Base-by-base conservation (phyloP, 495 filamentous ascomycete genomes). In the Penicillium subrubescens region DNA sequence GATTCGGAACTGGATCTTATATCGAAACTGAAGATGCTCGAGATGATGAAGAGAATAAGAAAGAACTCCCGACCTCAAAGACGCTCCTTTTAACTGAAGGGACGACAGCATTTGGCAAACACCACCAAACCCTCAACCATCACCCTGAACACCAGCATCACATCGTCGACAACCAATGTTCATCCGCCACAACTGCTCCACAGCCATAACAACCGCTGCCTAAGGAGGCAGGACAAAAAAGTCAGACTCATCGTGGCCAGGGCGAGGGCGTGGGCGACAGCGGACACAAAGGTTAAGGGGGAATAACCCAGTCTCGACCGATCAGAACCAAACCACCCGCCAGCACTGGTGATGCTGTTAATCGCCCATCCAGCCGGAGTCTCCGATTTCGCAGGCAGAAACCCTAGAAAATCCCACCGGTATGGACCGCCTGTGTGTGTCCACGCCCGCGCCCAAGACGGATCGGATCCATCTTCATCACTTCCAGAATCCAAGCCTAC, bases 281-380 rank as follows among this genome's bases (percentile, higher is more conserved):
- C 25, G 25, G 25, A 27, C 25, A 27, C 5, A 41, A 41, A 41
- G 11, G 8, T 21, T 7, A 29, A 52, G 5, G 31, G 31, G 31
- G 31, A 23, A 23, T 0, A 8, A 23, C 48, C 48, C 48, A 52
- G 14, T 17, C 48, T 31, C 4, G 48, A 31, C 27, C 12, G 25
- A 29, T 31, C 48, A 48, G 43, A 21, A 29, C 37, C 29, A 23
- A 14, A 27, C 25, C 33, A 17, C 35, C 43, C 31, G 51, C 15
- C 23, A 50, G 48, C 55, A 61, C 17, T 2, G n/a, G 39, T 35
- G 60, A 60, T 41, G 60, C 50, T 48, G 41, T 17, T 15, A 44
- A 52, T 21, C 44, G 33, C 34, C 59, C 46, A 59, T 37, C 54
- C 59, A 66, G 46, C 48, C 48, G 48, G 48, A 31, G 48, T 52